phyloP scores from a whole-genome alignment of 768 basidiomycete genomes.

The Lentinula boryana region DNA sequence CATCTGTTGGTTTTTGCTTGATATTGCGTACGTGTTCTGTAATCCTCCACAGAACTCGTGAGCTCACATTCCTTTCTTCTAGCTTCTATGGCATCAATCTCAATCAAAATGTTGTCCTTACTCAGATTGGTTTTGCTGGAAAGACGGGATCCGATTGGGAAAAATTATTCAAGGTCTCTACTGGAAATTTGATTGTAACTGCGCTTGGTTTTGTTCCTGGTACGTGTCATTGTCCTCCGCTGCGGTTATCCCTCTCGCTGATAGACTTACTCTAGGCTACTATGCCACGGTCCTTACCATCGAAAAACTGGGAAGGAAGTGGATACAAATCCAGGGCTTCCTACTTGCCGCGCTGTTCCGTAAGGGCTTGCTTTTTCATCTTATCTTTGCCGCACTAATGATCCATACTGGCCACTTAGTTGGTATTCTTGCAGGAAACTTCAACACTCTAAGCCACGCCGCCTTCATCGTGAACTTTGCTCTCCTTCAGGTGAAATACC shows the following conservation, averaged over 20 bases:
- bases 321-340: conserved; percentile 76
- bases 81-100: conserved; percentile 72
- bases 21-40: conserved; percentile 47
- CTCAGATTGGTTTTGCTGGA: conserved; percentile 66
- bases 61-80: background rate
- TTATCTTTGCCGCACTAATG: background rate
- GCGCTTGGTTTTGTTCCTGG: conserved; percentile 75
- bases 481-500: conserved; percentile 44
- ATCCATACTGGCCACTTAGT: conserved; percentile 27
- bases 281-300: conserved; percentile 64
- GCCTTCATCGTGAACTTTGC: conserved; percentile 71
- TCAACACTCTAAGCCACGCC: conserved; percentile 46
- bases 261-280: conserved; percentile 40
- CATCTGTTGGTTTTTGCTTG: conserved; percentile 69
- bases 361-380: conserved; percentile 23
- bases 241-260: background rate
- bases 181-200: conserved; percentile 68
- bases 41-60: background rate
- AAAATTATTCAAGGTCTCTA: conserved; percentile 59
- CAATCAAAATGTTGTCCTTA: conserved; percentile 74
- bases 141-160: conserved; percentile 51
- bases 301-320: conserved; percentile 68
- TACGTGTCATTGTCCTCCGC: conserved; percentile 11
- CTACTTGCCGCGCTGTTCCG: conserved; percentile 62
- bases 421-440: conserved; percentile 63